Conservation (phyloP, 2,329 filamentous ascomycete species). For the Pseudodiploospora longispora region DNA sequence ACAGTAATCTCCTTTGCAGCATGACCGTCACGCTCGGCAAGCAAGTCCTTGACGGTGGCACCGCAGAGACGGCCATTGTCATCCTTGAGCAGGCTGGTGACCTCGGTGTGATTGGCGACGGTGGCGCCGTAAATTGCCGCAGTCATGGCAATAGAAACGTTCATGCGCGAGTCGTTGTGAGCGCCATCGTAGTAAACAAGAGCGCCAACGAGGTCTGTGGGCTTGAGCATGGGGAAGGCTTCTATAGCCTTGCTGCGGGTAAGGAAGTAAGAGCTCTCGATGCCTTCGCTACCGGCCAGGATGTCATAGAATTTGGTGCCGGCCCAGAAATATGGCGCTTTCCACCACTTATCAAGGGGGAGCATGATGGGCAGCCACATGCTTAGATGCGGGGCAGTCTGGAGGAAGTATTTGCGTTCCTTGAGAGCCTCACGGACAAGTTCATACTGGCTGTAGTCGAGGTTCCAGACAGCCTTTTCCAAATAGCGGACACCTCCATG, state of each 20-base stretch:
- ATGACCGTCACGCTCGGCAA: conserved; percentile 57
- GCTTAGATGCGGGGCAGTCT: conserved; percentile 66
- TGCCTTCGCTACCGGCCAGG: conserved; percentile 76
- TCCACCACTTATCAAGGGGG: conserved; percentile 68
- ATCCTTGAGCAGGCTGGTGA: conserved; percentile 69
- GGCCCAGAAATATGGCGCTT: conserved; percentile 68
- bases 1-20: conserved; percentile 56
- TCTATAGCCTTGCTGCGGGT: conserved; percentile 80
- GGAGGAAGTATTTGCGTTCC: conserved; percentile 67
- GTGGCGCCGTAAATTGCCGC: conserved; percentile 81
- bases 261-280: conserved; percentile 83
- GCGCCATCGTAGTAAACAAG: conserved; percentile 88
- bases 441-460: conserved; percentile 65
- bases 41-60: conserved; percentile 62
- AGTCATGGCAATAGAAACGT: conserved; percentile 80
- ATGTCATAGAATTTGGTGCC: conserved; percentile 80
- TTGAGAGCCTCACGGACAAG: conserved; percentile 65
- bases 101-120: conserved; percentile 75
- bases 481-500: conserved; percentile 68
- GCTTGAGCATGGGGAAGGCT: conserved; percentile 82
- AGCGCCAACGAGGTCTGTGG: conserved; percentile 68
- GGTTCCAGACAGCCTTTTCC: conserved; percentile 68
- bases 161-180: conserved; percentile 90
- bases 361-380: conserved; percentile 71
- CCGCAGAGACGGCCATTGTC: conserved; percentile 64